Conservation (phyloP, 2,329 filamentous ascomycete species). For the Paecilomyces niveus region DNA sequence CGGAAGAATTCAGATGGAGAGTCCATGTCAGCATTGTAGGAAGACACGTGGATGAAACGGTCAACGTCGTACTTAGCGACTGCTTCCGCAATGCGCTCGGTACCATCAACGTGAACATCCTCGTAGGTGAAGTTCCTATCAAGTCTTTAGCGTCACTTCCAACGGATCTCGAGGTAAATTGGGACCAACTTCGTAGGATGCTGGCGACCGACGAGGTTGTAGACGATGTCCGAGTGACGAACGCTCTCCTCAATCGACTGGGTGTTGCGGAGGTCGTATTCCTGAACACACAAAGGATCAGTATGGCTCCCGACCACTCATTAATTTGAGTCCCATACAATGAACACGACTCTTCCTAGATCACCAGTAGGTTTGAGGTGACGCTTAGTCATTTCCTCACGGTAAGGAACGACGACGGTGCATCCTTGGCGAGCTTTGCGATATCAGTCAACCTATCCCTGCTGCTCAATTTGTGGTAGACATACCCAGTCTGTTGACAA, state of each 20-base stretch:
- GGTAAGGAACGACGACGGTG: slow-evolving; percentile 85
- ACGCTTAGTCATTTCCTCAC: slow-evolving; percentile 96
- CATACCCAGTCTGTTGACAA: slow-evolving; percentile 86
- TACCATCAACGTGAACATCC: slow-evolving; percentile 89
- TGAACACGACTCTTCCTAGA: slow-evolving; percentile 79
- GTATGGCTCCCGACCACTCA: slow-evolving; percentile 3
- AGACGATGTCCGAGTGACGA: slow-evolving; percentile 93
- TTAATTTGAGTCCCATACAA: slow-evolving; percentile 45
- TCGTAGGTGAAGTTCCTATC: slow-evolving; percentile 82
- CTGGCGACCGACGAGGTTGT: slow-evolving; percentile 89
- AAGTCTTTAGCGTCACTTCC: slow-evolving; percentile 23
- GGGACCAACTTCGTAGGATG: slow-evolving; percentile 82
- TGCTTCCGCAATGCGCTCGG: slow-evolving; percentile 85
- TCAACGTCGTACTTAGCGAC: slow-evolving; percentile 98
- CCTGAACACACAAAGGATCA: slow-evolving; percentile 44
- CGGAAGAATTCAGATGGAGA: slow-evolving; percentile 84
- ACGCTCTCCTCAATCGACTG: slow-evolving; percentile 94
- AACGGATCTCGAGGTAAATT: background rate
- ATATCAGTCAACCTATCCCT: slow-evolving; percentile 25
- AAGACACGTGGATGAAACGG: slow-evolving; percentile 93
- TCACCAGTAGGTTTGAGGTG: slow-evolving; percentile 96
- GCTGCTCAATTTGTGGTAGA: slow-evolving; percentile 2
- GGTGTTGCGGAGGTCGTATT: slow-evolving; percentile 92
- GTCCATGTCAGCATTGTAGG: slow-evolving; percentile 75
- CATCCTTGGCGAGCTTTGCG: slow-evolving; percentile 77